Evolutionary conservation across 2,329 filamentous ascomycete species (phyloP).

Genomic region (Chrysosporium keratinophilum): DNA sequence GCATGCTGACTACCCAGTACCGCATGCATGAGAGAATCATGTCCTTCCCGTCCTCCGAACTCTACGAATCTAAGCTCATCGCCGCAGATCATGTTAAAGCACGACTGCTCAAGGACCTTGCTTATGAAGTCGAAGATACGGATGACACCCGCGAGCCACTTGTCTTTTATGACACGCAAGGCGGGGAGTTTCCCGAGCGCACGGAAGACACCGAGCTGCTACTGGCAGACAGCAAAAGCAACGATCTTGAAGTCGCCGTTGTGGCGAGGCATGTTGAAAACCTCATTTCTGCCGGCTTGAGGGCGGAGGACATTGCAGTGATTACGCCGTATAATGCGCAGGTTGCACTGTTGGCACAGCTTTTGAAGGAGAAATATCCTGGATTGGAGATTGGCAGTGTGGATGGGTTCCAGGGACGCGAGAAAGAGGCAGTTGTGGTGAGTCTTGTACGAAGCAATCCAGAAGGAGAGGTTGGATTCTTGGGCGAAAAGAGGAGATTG

Average conservation of each 20-base stretch:
- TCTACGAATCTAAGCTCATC: slow-evolving; percentile 73
- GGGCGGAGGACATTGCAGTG: slow-evolving; percentile 75
- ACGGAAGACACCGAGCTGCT: slow-evolving; percentile 57
- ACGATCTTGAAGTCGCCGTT: slow-evolving; percentile 77
- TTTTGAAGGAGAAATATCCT: slow-evolving; percentile 69
- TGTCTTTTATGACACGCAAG: slow-evolving; percentile 93
- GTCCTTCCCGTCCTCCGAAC: slow-evolving; percentile 78
- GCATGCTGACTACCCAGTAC: slow-evolving; percentile 94
- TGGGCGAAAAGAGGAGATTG: slow-evolving; percentile 80
- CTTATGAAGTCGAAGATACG: slow-evolving; percentile 64
- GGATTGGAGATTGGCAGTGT: slow-evolving; percentile 92
- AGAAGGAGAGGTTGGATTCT: slow-evolving; percentile 79
- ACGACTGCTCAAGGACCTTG: slow-evolving; percentile 64
- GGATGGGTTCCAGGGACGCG: slow-evolving; percentile 91
- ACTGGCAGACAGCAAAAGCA: slow-evolving; percentile 73
- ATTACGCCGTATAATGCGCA: slow-evolving; percentile 96
- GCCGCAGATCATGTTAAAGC: slow-evolving; percentile 69
- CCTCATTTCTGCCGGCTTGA: slow-evolving; percentile 69
- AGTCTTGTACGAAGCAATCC: slow-evolving; percentile 88
- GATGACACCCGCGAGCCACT: slow-evolving; percentile 83
- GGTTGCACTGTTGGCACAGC: slow-evolving; percentile 62
- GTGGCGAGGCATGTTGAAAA: slow-evolving; percentile 66
- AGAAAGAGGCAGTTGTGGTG: slow-evolving; percentile 91
- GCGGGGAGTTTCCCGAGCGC: slow-evolving; percentile 79
- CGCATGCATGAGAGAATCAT: slow-evolving; percentile 97